These are phyloP conservation scores for Phyllosticta citriasiana DNA, from an alignment of 2,329 filamentous ascomycete species.

Conservation along the genomic window DNA sequence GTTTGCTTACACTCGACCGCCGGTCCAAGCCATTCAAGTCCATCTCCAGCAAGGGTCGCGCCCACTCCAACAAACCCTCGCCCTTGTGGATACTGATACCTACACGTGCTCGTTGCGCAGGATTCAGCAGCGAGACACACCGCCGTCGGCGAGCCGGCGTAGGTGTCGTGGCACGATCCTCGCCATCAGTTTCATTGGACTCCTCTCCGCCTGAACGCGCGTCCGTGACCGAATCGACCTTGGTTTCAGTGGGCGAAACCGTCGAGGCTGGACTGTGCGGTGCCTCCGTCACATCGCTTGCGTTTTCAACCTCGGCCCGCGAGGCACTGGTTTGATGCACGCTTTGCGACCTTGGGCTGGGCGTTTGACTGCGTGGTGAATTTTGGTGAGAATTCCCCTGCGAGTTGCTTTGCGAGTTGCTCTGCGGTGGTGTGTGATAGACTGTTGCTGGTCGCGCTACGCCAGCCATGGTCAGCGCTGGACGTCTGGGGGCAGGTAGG, in stretches of 20 bases:
- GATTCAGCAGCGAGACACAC: background rate
- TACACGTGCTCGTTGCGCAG: background rate
- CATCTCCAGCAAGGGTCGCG: background rate
- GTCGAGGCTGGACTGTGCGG: background rate
- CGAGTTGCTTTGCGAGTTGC: background rate
- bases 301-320: background rate
- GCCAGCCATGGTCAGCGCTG: background rate
- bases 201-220: too few species aligned
- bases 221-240: background rate
- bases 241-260: background rate
- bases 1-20: background rate
- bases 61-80: background rate
- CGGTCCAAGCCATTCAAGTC: background rate
- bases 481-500: background rate
- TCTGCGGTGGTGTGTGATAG: background rate
- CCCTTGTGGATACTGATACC: background rate
- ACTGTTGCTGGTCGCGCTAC: background rate
- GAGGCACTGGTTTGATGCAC: background rate
- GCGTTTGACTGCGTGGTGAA: background rate
- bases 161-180: background rate
- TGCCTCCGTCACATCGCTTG: background rate
- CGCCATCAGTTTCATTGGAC: background rate
- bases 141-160: background rate
- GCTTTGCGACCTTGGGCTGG: background rate
- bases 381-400: background rate